Conservation (phyloP, 2,329 filamentous ascomycete genomes). For the Arthroderma sp. region DNA sequence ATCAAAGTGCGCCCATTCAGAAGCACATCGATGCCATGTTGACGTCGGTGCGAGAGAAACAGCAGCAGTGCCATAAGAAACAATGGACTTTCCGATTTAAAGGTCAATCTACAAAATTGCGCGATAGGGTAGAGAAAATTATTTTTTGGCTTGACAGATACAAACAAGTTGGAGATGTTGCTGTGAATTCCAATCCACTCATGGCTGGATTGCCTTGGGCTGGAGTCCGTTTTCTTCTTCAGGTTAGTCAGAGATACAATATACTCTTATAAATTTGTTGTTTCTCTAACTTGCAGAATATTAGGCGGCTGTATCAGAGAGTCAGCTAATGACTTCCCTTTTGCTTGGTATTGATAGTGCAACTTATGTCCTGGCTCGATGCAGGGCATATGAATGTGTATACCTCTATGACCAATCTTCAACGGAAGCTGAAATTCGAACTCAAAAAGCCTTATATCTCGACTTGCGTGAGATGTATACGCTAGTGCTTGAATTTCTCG, state of each 20-base stretch:
- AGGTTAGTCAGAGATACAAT: slow-evolving; percentile 1
- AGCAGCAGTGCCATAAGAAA: background rate
- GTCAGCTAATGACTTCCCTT: slow-evolving; percentile 1
- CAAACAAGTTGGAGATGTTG: slow-evolving; percentile 8
- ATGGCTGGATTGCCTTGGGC: slow-evolving; percentile 12
- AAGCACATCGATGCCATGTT: no score
- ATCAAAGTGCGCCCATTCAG: no score
- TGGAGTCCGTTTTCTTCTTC: slow-evolving; percentile 9
- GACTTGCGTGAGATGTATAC: slow-evolving; percentile 12
- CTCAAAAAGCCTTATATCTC: background rate
- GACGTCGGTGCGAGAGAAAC: background rate
- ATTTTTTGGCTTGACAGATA: slow-evolving; percentile 7
- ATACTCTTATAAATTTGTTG: background rate
- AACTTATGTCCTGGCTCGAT: slow-evolving; percentile 3
- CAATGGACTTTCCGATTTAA: slow-evolving; percentile 1
- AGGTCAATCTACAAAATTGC: background rate
- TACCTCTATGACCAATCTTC: background rate
- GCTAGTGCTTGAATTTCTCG: slow-evolving; percentile 10
- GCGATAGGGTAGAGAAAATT: background rate
- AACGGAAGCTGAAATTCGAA: no score
- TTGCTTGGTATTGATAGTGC: slow-evolving; percentile 2
- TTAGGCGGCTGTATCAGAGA: slow-evolving; percentile 2
- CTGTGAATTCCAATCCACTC: slow-evolving; percentile 6
- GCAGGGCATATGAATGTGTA: slow-evolving; percentile 4
- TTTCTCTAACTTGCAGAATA: no score